phyloP scores from a whole-genome alignment of 176 grass and related monocot species.

The Oryza punctata region DNA sequence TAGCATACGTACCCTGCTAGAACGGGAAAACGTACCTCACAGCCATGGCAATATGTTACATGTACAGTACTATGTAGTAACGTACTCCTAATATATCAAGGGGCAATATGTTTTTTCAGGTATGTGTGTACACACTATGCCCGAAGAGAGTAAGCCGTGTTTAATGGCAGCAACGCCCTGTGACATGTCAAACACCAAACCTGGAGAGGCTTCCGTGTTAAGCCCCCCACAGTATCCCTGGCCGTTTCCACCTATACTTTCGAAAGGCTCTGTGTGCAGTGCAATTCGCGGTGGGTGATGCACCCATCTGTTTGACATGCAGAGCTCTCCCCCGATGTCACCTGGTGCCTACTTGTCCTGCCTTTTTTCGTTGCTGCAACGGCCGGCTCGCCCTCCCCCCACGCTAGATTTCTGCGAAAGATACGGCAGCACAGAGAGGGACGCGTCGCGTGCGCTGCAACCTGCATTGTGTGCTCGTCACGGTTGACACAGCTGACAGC shows the following conservation, averaged over 20 bases:
- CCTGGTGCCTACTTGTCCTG: not conserved
- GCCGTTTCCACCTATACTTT: slow-evolving; percentile 4
- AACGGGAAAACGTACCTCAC: not conserved
- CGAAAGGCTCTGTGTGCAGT: not conserved
- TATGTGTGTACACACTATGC: not conserved
- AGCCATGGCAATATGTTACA: not conserved
- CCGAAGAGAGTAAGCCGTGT: not conserved
- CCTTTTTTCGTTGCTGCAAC: slow-evolving; percentile 32
- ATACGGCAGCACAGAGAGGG: not conserved
- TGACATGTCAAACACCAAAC: slow-evolving; percentile 23
- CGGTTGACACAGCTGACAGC: not conserved
- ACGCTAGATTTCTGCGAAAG: not conserved
- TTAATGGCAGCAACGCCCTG: slow-evolving; percentile 31
- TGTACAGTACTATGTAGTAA: too few relatives aligned
- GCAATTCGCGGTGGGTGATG: not conserved
- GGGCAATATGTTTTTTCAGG: not conserved
- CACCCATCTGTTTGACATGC: slow-evolving; percentile 36
- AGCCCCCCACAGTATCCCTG: not conserved
- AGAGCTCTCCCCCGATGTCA: not conserved
- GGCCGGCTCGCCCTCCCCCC: slow-evolving; percentile 1
- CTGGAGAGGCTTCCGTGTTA: not conserved
- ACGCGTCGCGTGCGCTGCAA: not conserved
- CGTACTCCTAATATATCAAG: too few relatives aligned
- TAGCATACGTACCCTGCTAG: not conserved
- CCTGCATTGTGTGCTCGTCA: not conserved